Conservation (phyloP, 2,329 filamentous ascomycete species). For the Pyrenophora tritici-repentis region DNA sequence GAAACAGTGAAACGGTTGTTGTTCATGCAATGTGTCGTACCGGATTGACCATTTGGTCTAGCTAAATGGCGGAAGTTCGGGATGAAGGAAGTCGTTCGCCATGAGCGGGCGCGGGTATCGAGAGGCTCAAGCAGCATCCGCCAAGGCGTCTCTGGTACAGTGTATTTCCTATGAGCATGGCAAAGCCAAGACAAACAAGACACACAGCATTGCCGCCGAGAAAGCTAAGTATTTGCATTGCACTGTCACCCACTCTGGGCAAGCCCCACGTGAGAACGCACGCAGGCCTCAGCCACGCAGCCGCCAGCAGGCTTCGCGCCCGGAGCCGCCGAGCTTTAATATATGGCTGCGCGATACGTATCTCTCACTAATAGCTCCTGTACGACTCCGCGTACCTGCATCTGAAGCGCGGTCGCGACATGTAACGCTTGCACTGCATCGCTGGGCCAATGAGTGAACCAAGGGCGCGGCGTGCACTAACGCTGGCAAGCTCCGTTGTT, state of each 20-base stretch:
- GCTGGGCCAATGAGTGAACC: slow-evolving; percentile 19
- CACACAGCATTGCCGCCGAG: background rate
- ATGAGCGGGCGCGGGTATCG: background rate
- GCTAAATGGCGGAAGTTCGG: background rate
- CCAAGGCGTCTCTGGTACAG: slow-evolving; percentile 7
- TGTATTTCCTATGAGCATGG: background rate
- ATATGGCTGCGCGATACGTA: slow-evolving; percentile 13
- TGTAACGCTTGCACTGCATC: slow-evolving; percentile 12
- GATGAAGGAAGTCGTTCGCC: slow-evolving; percentile 1
- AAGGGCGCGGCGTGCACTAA: slow-evolving; percentile 11
- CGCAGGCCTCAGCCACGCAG: slow-evolving; percentile 4
- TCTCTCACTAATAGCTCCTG: slow-evolving; percentile 13
- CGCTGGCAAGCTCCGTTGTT: slow-evolving; percentile 22
- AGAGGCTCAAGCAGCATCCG: background rate
- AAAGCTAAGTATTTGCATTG: background rate
- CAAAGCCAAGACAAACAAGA: background rate
- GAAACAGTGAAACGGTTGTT: slow-evolving; percentile 16
- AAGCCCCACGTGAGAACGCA: slow-evolving; percentile 8
- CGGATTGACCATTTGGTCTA: background rate
- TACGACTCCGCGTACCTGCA: slow-evolving; percentile 19
- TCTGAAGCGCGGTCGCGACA: slow-evolving; percentile 31
- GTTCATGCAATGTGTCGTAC: slow-evolving; percentile 7
- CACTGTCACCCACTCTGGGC: too few species aligned
- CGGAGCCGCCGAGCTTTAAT: slow-evolving; percentile 14
- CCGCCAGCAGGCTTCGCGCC: background rate